phyloP scores from a whole-genome alignment of 768 basidiomycete species.

The Trametes elegans region DNA sequence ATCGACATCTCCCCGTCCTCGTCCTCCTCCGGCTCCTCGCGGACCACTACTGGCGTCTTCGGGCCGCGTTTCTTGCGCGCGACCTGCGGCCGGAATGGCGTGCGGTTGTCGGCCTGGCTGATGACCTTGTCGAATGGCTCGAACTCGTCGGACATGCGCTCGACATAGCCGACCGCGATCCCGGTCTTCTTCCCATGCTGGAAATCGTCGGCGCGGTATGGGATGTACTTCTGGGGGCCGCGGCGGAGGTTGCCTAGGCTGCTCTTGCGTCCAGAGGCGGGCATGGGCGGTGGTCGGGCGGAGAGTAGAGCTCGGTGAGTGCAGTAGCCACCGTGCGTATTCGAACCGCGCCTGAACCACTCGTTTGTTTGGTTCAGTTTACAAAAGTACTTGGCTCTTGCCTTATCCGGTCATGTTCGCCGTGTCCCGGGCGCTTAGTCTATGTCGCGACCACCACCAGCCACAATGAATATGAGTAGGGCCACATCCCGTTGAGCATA shows the following conservation, averaged over 20 bases:
- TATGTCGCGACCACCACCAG: too few species aligned
- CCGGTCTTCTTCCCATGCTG: constrained; percentile 82
- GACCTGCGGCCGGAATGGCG: constrained; percentile 54
- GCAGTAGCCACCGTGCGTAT: background rate
- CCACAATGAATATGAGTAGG: too few species aligned
- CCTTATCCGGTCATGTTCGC: background rate
- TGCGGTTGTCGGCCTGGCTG: constrained; percentile 63
- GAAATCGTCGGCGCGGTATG: constrained; percentile 75
- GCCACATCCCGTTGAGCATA: too few species aligned
- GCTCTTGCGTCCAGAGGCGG: constrained; percentile 35
- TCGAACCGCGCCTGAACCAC: constrained; percentile 2
- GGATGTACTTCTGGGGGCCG: constrained; percentile 66
- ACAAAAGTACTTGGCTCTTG: constrained; percentile 5
- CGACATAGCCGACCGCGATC: constrained; percentile 62
- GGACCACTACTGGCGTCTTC: constrained; percentile 28
- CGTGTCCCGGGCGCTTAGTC: background rate
- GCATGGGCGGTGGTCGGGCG: constrained; percentile 23
- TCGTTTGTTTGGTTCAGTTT: constrained; percentile 17
- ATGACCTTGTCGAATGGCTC: constrained; percentile 78
- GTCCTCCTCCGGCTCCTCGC: constrained; percentile 33
- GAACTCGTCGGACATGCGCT: constrained; percentile 77
- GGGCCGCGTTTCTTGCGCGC: constrained; percentile 38
- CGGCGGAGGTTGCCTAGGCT: constrained; percentile 46
- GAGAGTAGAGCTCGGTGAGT: background rate
- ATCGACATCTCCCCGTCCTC: constrained; percentile 72